phyloP scores from a whole-genome alignment of 805 yeast genomes.

The Zygosaccharomyces rouxii region DNA sequence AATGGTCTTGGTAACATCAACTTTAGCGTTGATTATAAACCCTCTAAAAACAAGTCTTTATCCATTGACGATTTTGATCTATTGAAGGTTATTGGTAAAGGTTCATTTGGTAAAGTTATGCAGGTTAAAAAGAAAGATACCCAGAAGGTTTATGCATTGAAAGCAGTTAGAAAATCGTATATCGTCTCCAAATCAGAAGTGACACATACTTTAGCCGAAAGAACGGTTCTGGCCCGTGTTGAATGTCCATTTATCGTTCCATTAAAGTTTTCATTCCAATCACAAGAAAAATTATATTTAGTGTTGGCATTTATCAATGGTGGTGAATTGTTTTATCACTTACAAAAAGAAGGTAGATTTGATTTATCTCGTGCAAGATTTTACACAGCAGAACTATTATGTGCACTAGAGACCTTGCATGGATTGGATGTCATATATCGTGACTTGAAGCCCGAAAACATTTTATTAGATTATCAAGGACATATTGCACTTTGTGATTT shows the following conservation, averaged over 20 bases:
- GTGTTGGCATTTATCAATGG: slow-evolving; percentile 94
- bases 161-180: slow-evolving; percentile 89
- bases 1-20: slow-evolving; percentile 49
- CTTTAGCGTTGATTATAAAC: slow-evolving; percentile 65
- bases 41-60: slow-evolving; percentile 60
- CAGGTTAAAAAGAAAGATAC: slow-evolving; percentile 96
- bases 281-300: slow-evolving; percentile 89
- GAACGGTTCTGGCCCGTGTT: slow-evolving; percentile 90
- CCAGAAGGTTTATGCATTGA: slow-evolving; percentile 87
- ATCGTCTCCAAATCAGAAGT: slow-evolving; percentile 93
- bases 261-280: slow-evolving; percentile 89
- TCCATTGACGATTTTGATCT: slow-evolving; percentile 89
- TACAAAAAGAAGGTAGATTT: slow-evolving; percentile 86
- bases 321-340: slow-evolving; percentile 91
- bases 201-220: slow-evolving; percentile 92
- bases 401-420: slow-evolving; percentile 90
- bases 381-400: slow-evolving; percentile 88
- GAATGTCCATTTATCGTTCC: slow-evolving; percentile 96
- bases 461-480: slow-evolving; percentile 90
- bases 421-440: slow-evolving; percentile 89
- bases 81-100: slow-evolving; percentile 93
- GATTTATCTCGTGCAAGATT: slow-evolving; percentile 85
- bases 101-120: slow-evolving; percentile 98
- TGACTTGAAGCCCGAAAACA: slow-evolving; percentile 95
- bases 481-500: slow-evolving; percentile 97